Evolutionary conservation across 108 stramenopile species (phyloP).

Genomic region (Cylindrotheca closterium): DNA sequence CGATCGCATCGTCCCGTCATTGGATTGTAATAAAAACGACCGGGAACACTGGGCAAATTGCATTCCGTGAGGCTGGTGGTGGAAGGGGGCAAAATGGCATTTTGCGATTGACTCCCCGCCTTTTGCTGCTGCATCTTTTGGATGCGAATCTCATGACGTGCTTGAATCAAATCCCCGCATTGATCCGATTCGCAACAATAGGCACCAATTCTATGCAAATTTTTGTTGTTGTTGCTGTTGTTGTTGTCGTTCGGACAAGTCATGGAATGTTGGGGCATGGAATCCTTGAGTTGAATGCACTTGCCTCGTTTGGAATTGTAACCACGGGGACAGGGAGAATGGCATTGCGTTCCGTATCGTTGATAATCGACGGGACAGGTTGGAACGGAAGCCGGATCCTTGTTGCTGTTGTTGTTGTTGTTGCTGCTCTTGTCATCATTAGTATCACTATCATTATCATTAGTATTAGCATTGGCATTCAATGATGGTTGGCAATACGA

Average conservation of each 20-base stretch:
- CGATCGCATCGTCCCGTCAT: slow-evolving; percentile 4
- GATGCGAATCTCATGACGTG: no score
- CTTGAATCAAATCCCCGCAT: background rate
- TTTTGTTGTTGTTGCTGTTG: background rate
- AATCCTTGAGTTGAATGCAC: slow-evolving; percentile 2
- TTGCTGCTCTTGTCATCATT: no score
- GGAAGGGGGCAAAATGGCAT: background rate
- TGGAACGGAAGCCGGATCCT: background rate
- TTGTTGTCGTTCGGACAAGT: slow-evolving; percentile 5
- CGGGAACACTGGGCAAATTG: slow-evolving; percentile 16
- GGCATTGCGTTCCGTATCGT: slow-evolving; percentile 9
- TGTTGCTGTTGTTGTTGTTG: background rate
- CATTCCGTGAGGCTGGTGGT: slow-evolving; percentile 6
- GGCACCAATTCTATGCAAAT: slow-evolving; percentile 10
- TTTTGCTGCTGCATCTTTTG: background rate
- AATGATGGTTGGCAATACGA: background rate
- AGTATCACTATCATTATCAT: background rate
- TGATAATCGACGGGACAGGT: slow-evolving; percentile 15
- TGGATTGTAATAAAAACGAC: slow-evolving; percentile 19
- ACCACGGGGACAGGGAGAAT: slow-evolving; percentile 1
- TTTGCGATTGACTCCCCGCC: background rate
- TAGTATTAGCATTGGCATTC: background rate
- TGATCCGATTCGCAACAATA: slow-evolving; percentile 14
- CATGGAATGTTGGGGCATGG: slow-evolving; percentile 14
- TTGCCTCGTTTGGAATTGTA: background rate